phyloP scores from a whole-genome alignment of 2,329 filamentous ascomycete species.

The Pseudogymnoascus sp. region DNA sequence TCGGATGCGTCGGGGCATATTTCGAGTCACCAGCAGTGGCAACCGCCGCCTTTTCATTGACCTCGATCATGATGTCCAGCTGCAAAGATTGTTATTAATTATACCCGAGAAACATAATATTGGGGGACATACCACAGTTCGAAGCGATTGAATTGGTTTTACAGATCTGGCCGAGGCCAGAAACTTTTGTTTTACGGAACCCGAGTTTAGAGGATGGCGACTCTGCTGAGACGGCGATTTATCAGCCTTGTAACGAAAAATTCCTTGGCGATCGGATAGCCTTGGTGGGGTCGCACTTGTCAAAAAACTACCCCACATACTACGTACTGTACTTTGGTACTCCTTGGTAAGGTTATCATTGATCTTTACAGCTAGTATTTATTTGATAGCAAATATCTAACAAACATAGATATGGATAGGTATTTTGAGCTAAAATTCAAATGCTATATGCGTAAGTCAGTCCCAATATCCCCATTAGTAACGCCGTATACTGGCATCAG shows the following conservation, averaged over 20 bases:
- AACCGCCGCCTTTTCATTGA: neutral
- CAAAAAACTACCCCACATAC: slow-evolving; percentile 7
- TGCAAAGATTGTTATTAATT: neutral
- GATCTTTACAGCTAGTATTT: neutral
- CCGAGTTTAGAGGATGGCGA: neutral
- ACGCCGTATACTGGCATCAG: neutral
- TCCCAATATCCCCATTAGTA: neutral
- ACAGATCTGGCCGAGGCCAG: neutral
- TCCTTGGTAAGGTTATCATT: neutral
- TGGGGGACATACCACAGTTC: neutral
- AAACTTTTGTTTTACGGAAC: neutral
- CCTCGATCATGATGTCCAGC: slow-evolving; percentile 6
- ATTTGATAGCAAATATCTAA: slow-evolving; percentile 1
- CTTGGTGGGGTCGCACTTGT: neutral
- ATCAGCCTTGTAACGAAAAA: slow-evolving; percentile 5
- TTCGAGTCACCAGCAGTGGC: neutral
- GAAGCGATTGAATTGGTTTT: neutral
- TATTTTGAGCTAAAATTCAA: neutral
- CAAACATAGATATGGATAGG: neutral
- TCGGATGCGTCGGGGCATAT: neutral
- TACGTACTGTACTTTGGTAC: neutral
- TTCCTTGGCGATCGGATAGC: neutral
- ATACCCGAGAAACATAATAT: neutral
- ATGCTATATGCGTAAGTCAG: neutral
- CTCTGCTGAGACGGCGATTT: slow-evolving; percentile 1